Evolutionary conservation across 2,329 filamentous ascomycete genomes (phyloP), one percentile per base, ranked within the genome.

Genomic region (Mycosphaerella arachidis): DNA sequence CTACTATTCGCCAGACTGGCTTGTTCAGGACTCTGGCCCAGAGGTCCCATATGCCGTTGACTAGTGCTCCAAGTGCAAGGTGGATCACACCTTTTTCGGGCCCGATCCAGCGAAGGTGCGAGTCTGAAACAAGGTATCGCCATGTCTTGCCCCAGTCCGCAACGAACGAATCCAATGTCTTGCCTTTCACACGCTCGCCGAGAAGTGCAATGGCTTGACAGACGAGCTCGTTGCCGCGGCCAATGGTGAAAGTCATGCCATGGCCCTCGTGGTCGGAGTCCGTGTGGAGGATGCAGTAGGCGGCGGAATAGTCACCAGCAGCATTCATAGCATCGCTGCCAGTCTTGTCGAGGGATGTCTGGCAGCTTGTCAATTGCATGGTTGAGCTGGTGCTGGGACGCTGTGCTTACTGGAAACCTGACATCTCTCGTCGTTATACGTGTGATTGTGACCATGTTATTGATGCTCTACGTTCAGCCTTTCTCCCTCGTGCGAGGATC

Each of bases 261-360:
- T 94, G 90, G 13, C 90, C 90, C 1, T 82, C 81, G 71, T 83
- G 83, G 10, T 82, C 72, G 0, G 88, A 87, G 73, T 95, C 88
- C 0, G 92, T 96, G 72, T 91, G 80, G 53, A 97, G 79, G 70
- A 96, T 93, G 75, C 91, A 96, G 81, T 96, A 97, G n/a, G 92
- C 92, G 12, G 92, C 83, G 1, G 91, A 96, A 78, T 96, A 96
- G 77, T 96, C 91, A 63, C 91, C 90, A 2, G 92, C 91, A 3
- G 90, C 89, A 73, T 97, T 96, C 92, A 96, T 97, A 71, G 91
- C 92, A 84, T 97, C 92, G 8, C 91, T 95, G 70, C 92, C 92
- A n/a, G 91, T 96, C 79, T 93, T 94, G 78, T 96, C 91, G 62
- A 97, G 86, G 45, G 92, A 96, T n/a, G 92, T 97, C 61, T 68